A percentile compares a stretch with the other conserved stretches of the same genome.
Conservation (phyloP, 495 filamentous ascomycete species). For the Talaromyces thailandensis region DNA sequence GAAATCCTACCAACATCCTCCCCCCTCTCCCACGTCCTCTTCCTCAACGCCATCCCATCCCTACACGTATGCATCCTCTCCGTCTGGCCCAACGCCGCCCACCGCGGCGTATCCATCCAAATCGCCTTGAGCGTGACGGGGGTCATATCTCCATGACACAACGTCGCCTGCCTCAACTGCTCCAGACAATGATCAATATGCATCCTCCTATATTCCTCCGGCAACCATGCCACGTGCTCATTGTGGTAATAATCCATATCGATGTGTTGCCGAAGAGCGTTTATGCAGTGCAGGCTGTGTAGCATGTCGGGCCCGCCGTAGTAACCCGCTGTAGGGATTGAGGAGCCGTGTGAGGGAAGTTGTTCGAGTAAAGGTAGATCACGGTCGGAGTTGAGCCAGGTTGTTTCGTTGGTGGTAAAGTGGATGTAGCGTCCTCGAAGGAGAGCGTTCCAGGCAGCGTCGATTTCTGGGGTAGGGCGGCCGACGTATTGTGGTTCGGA, state of each 20-base stretch:
- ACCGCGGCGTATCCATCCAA: conserved; percentile 6
- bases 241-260: conserved; percentile 8
- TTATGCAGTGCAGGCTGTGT: conserved; percentile 12
- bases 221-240: conserved; percentile 4
- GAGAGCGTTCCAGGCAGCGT: conserved; percentile 4
- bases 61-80: conserved; percentile 13
- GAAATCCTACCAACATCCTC: not conserved
- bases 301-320: conserved; percentile 12
- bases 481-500: conserved; percentile 7
- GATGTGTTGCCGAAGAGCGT: conserved; percentile 9
- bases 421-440: conserved; percentile 6
- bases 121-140: conserved; percentile 12
- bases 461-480: conserved; percentile 3
- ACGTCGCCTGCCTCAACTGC: conserved; percentile 22
- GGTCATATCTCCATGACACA: conserved; percentile 18
- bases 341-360: not conserved
- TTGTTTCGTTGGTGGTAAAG: not conserved
- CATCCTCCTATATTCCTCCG: conserved; percentile 5
- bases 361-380: not conserved
- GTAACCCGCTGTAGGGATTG: conserved; percentile 6
- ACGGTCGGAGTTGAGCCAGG: conserved; percentile 2
- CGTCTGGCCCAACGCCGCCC: conserved; percentile 10
- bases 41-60: conserved; percentile 6
- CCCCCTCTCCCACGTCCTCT: conserved; percentile 1
- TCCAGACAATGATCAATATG: conserved; percentile 22